Percentiles rank a stretch among this genome's conserved stretches.
These are phyloP conservation scores for Sphaerosporella brunnea DNA, from an alignment of 495 filamentous ascomycete genomes.

Conservation along the genomic window DNA sequence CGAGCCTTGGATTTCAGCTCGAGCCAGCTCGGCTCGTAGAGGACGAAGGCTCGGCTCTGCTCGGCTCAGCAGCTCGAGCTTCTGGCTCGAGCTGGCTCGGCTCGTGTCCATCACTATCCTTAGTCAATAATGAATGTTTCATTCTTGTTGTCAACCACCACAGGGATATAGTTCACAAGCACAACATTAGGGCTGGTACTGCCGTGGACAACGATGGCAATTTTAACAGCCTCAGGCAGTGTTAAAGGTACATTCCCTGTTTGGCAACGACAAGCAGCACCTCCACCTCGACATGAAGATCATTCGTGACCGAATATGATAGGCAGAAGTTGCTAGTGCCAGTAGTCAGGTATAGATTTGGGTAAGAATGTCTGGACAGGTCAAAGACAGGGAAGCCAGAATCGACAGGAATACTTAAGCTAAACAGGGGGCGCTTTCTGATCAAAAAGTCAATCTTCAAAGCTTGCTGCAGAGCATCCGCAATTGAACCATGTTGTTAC, in stretches of 20 bases:
- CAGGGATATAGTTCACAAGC: constrained; percentile 76
- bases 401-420: constrained; percentile 61
- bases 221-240: constrained; percentile 56
- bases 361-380: constrained; percentile 54
- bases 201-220: constrained; percentile 84
- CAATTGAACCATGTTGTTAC: constrained; percentile 65
- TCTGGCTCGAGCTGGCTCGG: too few species aligned
- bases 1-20: too few species aligned
- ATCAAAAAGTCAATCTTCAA: constrained; percentile 54
- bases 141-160: too few species aligned
- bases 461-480: constrained; percentile 57
- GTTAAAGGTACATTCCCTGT: constrained; percentile 55
- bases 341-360: constrained; percentile 68
- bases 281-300: constrained; percentile 68
- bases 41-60: too few species aligned
- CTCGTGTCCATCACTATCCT: too few species aligned
- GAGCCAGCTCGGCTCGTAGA: too few species aligned
- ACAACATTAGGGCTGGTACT: constrained; percentile 91
- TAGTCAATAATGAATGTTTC: too few species aligned
- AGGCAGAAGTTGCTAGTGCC: constrained; percentile 66
- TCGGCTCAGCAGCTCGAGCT: too few species aligned
- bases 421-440: constrained; percentile 48
- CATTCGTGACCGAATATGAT: constrained; percentile 62
- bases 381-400: constrained; percentile 63
- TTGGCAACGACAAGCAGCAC: constrained; percentile 75